Percentiles rank a stretch among this genome's conserved stretches.
Evolutionary conservation across 2,329 filamentous ascomycete genomes (phyloP).

Genomic region (Paecilomyces dactylethromorphus): DNA sequence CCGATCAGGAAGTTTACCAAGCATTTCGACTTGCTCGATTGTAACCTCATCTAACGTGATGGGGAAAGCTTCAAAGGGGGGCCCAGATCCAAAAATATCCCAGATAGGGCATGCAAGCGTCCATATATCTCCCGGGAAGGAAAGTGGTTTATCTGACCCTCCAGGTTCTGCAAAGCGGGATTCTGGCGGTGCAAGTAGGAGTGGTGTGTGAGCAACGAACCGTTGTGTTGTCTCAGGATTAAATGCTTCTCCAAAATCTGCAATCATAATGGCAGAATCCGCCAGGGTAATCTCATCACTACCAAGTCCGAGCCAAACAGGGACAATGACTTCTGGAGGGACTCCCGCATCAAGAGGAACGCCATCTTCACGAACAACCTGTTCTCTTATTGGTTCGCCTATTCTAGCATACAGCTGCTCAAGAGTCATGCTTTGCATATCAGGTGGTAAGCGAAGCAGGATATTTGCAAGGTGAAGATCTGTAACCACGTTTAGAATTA

Average conservation of each 20-base stretch:
- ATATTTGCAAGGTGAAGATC: conserved; percentile 21
- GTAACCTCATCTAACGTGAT: conserved; percentile 18
- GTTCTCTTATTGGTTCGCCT: conserved; percentile 13
- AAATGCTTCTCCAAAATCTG: conserved; percentile 23
- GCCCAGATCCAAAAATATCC: conserved; percentile 21
- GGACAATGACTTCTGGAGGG: conserved; percentile 13
- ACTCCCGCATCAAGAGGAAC: conserved; percentile 12
- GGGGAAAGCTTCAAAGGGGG: conserved; percentile 19
- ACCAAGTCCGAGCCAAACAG: conserved; percentile 15
- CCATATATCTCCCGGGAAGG: conserved; percentile 23
- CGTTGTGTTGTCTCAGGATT: conserved; percentile 7
- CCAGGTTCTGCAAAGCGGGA: conserved; percentile 18
- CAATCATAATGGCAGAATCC: conserved; percentile 17
- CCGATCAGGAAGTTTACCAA: conserved; percentile 18
- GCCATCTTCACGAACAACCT: conserved; percentile 15
- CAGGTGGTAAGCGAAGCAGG: conserved; percentile 10
- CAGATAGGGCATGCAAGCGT: conserved; percentile 24
- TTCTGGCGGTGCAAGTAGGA: conserved; percentile 26
- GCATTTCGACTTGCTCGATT: conserved; percentile 17
- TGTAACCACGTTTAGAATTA: not conserved
- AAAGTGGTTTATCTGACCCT: conserved; percentile 22
- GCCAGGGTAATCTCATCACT: conserved; percentile 17
- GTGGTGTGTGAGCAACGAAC: conserved; percentile 14
- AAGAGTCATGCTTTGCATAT: conserved; percentile 14
- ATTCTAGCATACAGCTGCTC: conserved; percentile 14